Base-by-base conservation (phyloP, 257 asterid genomes). In the Verbena officinalis region DNA sequence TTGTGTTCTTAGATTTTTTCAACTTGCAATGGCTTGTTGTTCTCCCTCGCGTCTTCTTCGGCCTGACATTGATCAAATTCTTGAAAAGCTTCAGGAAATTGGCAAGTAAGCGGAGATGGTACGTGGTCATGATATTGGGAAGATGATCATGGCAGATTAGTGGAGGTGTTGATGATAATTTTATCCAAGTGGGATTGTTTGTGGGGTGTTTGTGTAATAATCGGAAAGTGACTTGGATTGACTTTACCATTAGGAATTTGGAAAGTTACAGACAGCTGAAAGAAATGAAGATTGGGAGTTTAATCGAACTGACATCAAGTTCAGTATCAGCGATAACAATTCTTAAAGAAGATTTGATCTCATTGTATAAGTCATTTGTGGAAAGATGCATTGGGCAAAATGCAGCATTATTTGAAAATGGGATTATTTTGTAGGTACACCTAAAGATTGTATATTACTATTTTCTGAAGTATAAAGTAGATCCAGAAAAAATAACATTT, bases 21-120 rank as follows among this genome's bases (percentile, higher is more conserved):
- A 81, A 45, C 88, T 91, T 5, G 90, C 91, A 4, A 80, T 86
- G 94, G 94, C 88, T 48, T 88, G 94, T 68, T 91, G 98, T 71
- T 86, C 93, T 19, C 91, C 91, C 10, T 78, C 88, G 3, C 86
- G 83, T 57, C 70, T 81, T 55, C 85, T 83, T 38, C 75, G 96
- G 55, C 98, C 96, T 12, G 66, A 69, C 30, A 60, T 75, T 15
- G 57, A 69, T 70, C 91, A 81, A 69, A 71, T 88, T 13, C 78
- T 91, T 13, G 55, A 72, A 59, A 84, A 74, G 76, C 95, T 91
- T 62, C 85, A 78, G 67, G 96, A 86, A 64, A 81, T 91, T 54
- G 82, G 78, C 5, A 72, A 56, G 72, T 82, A 68, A 71, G 40
- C 7, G 19, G 48, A 16, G 6, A 45, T 9, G 65, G 24, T n/a